Conservation (phyloP, 805 yeast genomes). For the Candida hispaniensis region DNA sequence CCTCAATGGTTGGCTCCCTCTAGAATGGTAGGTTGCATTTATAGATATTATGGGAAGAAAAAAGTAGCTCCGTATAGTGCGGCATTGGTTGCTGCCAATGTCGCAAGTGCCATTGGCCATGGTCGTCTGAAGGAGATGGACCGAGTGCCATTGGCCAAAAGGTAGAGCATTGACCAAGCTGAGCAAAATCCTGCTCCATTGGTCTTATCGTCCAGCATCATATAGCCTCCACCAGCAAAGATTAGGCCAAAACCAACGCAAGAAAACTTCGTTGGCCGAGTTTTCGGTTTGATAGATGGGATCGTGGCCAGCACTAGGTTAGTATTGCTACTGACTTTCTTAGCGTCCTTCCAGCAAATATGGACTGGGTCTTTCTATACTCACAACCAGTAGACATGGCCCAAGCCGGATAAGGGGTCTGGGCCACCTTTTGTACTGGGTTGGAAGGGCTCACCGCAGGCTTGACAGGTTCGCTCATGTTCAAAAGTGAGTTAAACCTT, state of each 20-base stretch:
- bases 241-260: slow-evolving; percentile 22
- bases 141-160: slow-evolving; percentile 50
- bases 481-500: too few relatives aligned
- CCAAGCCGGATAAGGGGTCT: slow-evolving; percentile 17
- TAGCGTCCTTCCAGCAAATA: neutral
- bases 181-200: slow-evolving; percentile 69
- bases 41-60: too few relatives aligned
- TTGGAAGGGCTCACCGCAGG: too few relatives aligned
- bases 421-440: slow-evolving; percentile 13
- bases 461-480: too few relatives aligned
- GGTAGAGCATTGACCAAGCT: slow-evolving; percentile 73
- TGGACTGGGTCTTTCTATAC: neutral
- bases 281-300: slow-evolving; percentile 3
- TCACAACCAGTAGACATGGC: slow-evolving; percentile 13
- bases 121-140: slow-evolving; percentile 36
- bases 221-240: slow-evolving; percentile 30
- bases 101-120: slow-evolving; percentile 45
- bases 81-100: slow-evolving; percentile 52
- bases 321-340: neutral
- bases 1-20: slow-evolving; percentile 10
- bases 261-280: slow-evolving; percentile 9
- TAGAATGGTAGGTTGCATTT: slow-evolving; percentile 9
- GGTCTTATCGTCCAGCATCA: slow-evolving; percentile 61
- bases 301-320: slow-evolving; percentile 9
- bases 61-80: slow-evolving; percentile 60